Percentiles rank a stretch among this genome's conserved stretches.
phyloP scores from a whole-genome alignment of 148 eudicot species.

The Heliosperma pusillum region DNA sequence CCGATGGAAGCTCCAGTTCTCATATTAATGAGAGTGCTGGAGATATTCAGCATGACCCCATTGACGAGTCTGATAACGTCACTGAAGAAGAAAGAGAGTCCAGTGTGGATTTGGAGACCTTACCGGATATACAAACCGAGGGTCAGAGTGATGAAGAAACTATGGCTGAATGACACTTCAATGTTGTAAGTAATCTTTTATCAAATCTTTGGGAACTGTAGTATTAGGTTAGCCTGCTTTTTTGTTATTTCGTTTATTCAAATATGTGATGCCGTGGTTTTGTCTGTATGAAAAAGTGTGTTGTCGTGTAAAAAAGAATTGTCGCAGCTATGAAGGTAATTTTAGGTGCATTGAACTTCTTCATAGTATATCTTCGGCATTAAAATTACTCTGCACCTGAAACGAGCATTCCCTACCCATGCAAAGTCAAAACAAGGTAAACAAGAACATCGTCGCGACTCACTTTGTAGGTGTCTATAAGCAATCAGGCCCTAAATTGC shows the following conservation, averaged over 20 bases:
- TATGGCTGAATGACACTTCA: constrained; percentile 44
- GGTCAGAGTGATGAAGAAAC: constrained; percentile 46
- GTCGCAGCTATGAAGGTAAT: constrained; percentile 20
- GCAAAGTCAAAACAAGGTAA: background rate
- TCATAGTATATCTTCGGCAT: background rate
- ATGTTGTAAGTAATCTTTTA: constrained; percentile 9
- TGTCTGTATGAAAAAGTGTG: constrained; percentile 18
- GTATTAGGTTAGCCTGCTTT: constrained; percentile 11
- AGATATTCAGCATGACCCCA: constrained; percentile 36
- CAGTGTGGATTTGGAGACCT: constrained; percentile 44
- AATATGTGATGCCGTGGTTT: constrained; percentile 18
- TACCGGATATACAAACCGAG: constrained; percentile 63
- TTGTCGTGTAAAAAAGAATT: constrained; percentile 10
- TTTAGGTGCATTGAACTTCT: background rate
- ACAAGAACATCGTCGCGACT: background rate
- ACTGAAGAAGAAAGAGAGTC: constrained; percentile 49
- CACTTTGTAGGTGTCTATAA: background rate
- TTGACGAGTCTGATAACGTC: constrained; percentile 45
- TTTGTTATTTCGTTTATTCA: constrained; percentile 1
- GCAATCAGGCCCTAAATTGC: background rate
- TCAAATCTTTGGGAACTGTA: background rate
- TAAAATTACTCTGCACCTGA: background rate
- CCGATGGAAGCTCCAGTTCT: constrained; percentile 32
- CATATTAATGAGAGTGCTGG: constrained; percentile 29
- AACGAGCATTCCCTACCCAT: background rate